Evolutionary conservation across 768 basidiomycete species (phyloP).

Genomic region (Tricholoma furcatifolium): DNA sequence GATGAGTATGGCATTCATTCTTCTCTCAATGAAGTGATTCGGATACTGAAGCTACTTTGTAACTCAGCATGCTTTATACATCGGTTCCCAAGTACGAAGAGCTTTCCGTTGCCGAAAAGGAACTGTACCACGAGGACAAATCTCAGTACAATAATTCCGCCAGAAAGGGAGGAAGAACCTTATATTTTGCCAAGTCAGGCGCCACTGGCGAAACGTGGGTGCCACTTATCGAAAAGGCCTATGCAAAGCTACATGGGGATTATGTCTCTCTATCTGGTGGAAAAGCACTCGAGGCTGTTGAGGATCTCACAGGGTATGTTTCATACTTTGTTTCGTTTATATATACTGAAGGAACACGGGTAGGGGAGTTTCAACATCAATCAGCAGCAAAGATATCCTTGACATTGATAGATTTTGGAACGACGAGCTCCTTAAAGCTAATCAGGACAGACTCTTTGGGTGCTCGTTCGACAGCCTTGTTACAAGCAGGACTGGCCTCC

Average conservation of each 20-base stretch:
- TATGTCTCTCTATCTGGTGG: constrained; percentile 36
- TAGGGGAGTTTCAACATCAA: constrained; percentile 44
- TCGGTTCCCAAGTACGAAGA: constrained; percentile 51
- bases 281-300: constrained; percentile 45
- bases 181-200: constrained; percentile 51
- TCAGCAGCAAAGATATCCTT: constrained; percentile 49
- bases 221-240: constrained; percentile 60
- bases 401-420: constrained; percentile 51
- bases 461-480: constrained; percentile 42
- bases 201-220: constrained; percentile 54
- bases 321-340: not conserved
- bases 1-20: constrained; percentile 47
- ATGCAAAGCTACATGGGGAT: constrained; percentile 53
- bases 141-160: constrained; percentile 43
- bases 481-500: constrained; percentile 23
- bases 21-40: not conserved
- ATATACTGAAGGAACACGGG: not conserved
- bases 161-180: constrained; percentile 44
- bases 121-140: constrained; percentile 52
- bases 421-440: constrained; percentile 49
- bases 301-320: constrained; percentile 55
- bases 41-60: not conserved
- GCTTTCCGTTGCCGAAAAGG: constrained; percentile 37
- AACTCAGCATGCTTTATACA: constrained; percentile 44
- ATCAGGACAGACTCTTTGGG: constrained; percentile 51